Base-by-base conservation (phyloP, 2,329 filamentous ascomycete species). In the Fusarium xylarioides region DNA sequence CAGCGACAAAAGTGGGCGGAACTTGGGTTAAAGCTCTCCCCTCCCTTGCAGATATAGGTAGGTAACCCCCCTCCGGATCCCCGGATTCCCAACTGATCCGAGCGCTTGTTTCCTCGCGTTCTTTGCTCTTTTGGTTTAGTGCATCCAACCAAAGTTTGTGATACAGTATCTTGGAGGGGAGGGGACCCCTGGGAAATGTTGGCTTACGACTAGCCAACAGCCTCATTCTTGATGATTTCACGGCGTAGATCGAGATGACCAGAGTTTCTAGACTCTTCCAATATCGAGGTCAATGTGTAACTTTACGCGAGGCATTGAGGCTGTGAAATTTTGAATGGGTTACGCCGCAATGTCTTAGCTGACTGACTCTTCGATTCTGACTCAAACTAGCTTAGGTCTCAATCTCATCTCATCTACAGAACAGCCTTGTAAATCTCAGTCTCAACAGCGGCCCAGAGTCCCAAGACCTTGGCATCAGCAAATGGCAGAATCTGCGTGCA, bases 401-500 rank as follows among this genome's bases (percentile, higher is more conserved):
- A 28, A 37, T 53, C 34, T 28, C 50, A 28, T 53, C 34, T 52
- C 32, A 37, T 40, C 28, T 66, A 71, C 35, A 63, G 19, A 30
- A 77, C 60, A n/a, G 71, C 70, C 56, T 74, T 74, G 52, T 86
- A 85, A 38, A 83, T 80, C 59, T 79, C 80, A 6, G 78, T 64
- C 71, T 86, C 85, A 11, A 86, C 68, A 19, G 78, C 64, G 1
- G 59, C 64, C 84, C 84, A 87, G 9, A 87, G 56, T 0, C 76
- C 78, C 38, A 84, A 12, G 3, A 88, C 84, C 7, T 82, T 78
- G 0, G 77, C 63, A 70, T 88, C 84, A 4, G 68, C 83, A 76
- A 88, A 88, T 0, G 87, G 87, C 56, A 89, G 55, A 34, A 89
- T 83, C 77, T 89, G 88, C 7, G 82, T 81, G 42, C 82, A 83